Evolutionary conservation across 495 filamentous ascomycete species (phyloP).

Genomic region (Xylaria nigripes): DNA sequence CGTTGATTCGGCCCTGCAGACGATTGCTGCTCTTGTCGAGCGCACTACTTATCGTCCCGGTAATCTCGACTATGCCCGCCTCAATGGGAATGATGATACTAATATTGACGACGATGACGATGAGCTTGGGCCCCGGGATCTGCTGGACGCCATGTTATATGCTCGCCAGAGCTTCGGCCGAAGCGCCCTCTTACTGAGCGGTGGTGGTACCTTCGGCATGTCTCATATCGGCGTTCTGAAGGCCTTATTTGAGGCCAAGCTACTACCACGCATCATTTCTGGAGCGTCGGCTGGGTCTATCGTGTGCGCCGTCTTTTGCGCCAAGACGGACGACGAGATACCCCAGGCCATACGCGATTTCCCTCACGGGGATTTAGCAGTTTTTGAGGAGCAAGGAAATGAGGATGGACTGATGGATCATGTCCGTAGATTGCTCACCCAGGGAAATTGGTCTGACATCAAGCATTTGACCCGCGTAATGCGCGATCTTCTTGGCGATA

Average conservation of each 20-base stretch:
- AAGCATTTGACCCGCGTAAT: slow-evolving; percentile 71
- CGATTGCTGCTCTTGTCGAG: slow-evolving; percentile 62
- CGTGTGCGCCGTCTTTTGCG: slow-evolving; percentile 78
- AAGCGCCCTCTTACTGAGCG: slow-evolving; percentile 78
- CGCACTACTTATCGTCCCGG: slow-evolving; percentile 31
- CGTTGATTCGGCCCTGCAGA: slow-evolving; percentile 66
- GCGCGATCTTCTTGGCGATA: slow-evolving; percentile 68
- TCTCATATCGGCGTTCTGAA: slow-evolving; percentile 93
- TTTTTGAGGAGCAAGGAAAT: slow-evolving; percentile 70
- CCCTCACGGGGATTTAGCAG: slow-evolving; percentile 70
- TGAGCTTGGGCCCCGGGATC: slow-evolving; percentile 52
- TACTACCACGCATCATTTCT: slow-evolving; percentile 87
- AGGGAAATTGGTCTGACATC: slow-evolving; percentile 78
- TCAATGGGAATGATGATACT: not conserved
- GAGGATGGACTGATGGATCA: slow-evolving; percentile 61
- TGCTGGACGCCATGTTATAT: slow-evolving; percentile 62
- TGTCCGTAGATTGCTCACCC: slow-evolving; percentile 65
- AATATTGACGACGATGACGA: not conserved
- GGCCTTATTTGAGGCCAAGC: slow-evolving; percentile 61
- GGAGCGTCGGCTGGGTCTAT: slow-evolving; percentile 94
- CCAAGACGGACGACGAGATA: slow-evolving; percentile 76
- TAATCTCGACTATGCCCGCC: not conserved
- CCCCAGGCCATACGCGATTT: slow-evolving; percentile 63
- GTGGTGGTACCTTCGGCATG: slow-evolving; percentile 93
- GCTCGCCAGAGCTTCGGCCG: slow-evolving; percentile 82